phyloP scores from a whole-genome alignment of 2,329 filamentous ascomycete genomes.

The Fusarium acutatum region DNA sequence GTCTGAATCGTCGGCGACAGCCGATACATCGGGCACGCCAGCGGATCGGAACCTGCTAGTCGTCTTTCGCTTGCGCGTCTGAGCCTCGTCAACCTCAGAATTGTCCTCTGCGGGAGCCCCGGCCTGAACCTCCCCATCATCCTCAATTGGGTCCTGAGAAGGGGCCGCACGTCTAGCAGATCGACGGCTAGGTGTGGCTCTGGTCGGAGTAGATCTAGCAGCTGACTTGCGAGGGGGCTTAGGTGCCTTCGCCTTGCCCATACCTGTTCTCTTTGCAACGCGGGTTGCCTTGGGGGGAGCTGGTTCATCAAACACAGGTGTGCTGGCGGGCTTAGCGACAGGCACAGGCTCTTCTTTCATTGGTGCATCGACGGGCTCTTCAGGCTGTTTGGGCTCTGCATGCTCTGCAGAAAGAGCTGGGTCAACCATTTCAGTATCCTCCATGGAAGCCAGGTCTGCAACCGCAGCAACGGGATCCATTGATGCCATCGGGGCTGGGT shows the following conservation, averaged over 20 bases:
- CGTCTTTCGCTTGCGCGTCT: slow-evolving; percentile 40
- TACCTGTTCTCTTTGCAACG: slow-evolving; percentile 36
- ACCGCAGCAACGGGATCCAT: slow-evolving; percentile 20
- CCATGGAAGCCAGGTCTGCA: slow-evolving; percentile 11
- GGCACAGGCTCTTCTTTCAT: slow-evolving; percentile 8
- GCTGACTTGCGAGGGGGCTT: slow-evolving; percentile 30
- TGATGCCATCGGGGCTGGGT: slow-evolving; percentile 16
- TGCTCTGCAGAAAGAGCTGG: slow-evolving; percentile 31
- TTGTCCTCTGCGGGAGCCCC: slow-evolving; percentile 26
- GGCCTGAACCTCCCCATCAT: slow-evolving; percentile 29
- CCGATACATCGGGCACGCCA: slow-evolving; percentile 9
- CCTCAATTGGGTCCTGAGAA: slow-evolving; percentile 46
- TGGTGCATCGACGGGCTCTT: background rate
- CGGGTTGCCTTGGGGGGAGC: slow-evolving; percentile 40
- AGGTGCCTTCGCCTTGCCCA: slow-evolving; percentile 31
- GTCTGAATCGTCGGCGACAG: slow-evolving; percentile 39
- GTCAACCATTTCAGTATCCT: slow-evolving; percentile 31
- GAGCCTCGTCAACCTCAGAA: slow-evolving; percentile 41
- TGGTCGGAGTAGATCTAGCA: slow-evolving; percentile 38
- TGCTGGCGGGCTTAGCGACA: slow-evolving; percentile 15
- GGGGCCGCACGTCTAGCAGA: slow-evolving; percentile 36
- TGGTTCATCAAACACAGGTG: slow-evolving; percentile 28
- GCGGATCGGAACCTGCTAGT: slow-evolving; percentile 43
- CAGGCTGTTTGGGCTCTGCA: background rate
- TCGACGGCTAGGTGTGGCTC: slow-evolving; percentile 33